Evolutionary conservation across 495 filamentous ascomycete genomes (phyloP).

Genomic region (Lepidopterella palustris): DNA sequence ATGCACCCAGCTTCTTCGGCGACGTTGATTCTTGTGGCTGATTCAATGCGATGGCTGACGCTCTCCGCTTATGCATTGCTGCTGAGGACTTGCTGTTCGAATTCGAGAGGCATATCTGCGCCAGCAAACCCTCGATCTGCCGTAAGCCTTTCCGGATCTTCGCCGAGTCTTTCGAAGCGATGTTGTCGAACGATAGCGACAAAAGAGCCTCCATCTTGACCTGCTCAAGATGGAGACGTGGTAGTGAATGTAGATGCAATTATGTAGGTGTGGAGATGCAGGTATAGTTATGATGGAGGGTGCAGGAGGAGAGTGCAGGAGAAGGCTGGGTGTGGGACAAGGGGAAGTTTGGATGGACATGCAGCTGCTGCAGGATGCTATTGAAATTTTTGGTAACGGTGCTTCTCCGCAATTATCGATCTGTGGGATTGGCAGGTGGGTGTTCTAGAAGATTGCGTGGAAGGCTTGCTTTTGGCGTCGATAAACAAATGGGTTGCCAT

Average conservation of each 20-base stretch:
- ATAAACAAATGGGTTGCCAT: background rate
- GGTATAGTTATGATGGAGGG: background rate
- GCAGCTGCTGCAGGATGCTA: background rate
- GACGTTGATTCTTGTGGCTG: conserved; percentile 19
- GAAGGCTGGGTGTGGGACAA: background rate
- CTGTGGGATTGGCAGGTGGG: conserved; percentile 4
- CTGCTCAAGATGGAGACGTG: conserved; percentile 9
- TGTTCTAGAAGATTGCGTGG: conserved; percentile 1
- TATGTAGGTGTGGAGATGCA: conserved; percentile 3
- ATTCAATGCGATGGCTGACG: conserved; percentile 22
- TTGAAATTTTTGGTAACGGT: background rate
- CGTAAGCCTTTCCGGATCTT: conserved; percentile 92
- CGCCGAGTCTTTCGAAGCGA: conserved; percentile 81
- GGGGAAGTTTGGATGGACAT: background rate
- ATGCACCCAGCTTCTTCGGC: conserved; percentile 54
- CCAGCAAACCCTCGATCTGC: conserved; percentile 91
- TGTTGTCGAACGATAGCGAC: conserved; percentile 90
- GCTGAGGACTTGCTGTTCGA: conserved; percentile 36
- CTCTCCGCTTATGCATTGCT: conserved; percentile 36
- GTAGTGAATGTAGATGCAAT: conserved; percentile 3
- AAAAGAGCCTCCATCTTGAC: conserved; percentile 78
- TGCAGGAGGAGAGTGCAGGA: background rate
- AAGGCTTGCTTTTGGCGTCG: background rate
- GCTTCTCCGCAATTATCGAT: conserved; percentile 1
- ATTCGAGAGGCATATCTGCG: conserved; percentile 84